Conservation (phyloP, 768 basidiomycete genomes). For the Boletus speciosus region DNA sequence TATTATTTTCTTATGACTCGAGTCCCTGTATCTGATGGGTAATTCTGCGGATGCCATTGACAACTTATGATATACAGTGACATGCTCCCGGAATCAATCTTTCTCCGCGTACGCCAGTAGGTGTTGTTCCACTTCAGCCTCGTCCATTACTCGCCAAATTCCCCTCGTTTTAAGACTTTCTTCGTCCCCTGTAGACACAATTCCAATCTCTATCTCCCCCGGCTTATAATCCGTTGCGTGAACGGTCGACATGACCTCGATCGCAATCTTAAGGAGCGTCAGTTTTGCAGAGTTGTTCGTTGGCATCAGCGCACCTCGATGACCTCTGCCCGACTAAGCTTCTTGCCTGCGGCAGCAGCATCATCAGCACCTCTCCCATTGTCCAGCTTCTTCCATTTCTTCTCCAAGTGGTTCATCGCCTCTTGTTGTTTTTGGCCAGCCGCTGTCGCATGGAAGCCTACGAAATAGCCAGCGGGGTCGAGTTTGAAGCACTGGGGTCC, state of each 20-base stretch:
- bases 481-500: slow-evolving; percentile 99
- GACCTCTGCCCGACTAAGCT: slow-evolving; percentile 69
- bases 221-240: slow-evolving; percentile 96
- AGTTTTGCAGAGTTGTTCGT: background rate
- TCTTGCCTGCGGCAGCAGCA: slow-evolving; percentile 69
- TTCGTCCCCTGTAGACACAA: slow-evolving; percentile 73
- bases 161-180: slow-evolving; percentile 72
- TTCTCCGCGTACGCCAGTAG: slow-evolving; percentile 87
- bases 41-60: background rate
- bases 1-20: background rate
- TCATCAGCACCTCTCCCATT: slow-evolving; percentile 77
- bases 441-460: slow-evolving; percentile 96
- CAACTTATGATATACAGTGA: background rate
- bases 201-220: slow-evolving; percentile 93
- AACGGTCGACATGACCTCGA: slow-evolving; percentile 91
- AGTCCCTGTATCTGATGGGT: background rate
- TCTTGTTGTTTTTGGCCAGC: slow-evolving; percentile 98
- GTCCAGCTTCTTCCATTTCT: slow-evolving; percentile 96
- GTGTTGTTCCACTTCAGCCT: slow-evolving; percentile 75
- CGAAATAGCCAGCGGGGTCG: slow-evolving; percentile 97
- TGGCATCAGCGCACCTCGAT: slow-evolving; percentile 67
- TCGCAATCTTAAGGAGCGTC: slow-evolving; percentile 63
- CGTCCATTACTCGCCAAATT: slow-evolving; percentile 74
- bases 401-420: slow-evolving; percentile 97
- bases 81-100: slow-evolving; percentile 47